Evolutionary conservation across 345 rosid genomes (phyloP), one percentile per base, ranked within the genome.

Genomic region (Lenwebbia sp.): DNA sequence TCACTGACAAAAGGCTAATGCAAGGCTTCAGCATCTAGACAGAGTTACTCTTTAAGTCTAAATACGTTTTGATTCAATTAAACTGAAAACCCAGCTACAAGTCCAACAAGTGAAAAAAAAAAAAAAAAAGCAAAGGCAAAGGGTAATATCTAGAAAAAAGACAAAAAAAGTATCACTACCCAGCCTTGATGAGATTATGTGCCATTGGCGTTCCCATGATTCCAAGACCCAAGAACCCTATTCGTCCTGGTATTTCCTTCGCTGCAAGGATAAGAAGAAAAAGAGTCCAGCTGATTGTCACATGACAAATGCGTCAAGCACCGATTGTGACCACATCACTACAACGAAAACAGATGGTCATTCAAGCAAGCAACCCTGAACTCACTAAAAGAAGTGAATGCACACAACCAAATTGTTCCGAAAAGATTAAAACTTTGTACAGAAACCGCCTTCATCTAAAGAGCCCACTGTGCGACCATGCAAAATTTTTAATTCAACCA

Each of bases 131-230:
- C 78, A 33, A 10, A n/a, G 4, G 54, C 60, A 54, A 52, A 26
- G 44, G 22, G 44, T 50, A 41, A 13, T 14, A 19, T 54, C 70
- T 22, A 76, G 49, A 83, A 88, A 8, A 55, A 14, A 50, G 83
- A 82, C 65, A 84, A 47, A 83, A 41, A 41, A 44, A 2, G 76
- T 83, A 14, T 55, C n/a, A 88, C 37, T 95, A 95, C 98, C 98
- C 99, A 76, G 97, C 94, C 88, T 94, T 96, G 83, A 96, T 85
- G 92, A 96, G 99, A 93, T 96, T 96, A 70, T 89, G 95, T 47
- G 98, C 97, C 99, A 95, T 96, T 52, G 99, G 98, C 84, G 93
- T 85, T 84, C 98, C 99, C 99, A 96, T 96, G 89, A 96, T 95
- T 90, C 99, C 99, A 87, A 94, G 86, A 85, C 99, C 98, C 49